Conservation (phyloP, 192 early-diverging fungal species). For the Coemansia sp. region DNA sequence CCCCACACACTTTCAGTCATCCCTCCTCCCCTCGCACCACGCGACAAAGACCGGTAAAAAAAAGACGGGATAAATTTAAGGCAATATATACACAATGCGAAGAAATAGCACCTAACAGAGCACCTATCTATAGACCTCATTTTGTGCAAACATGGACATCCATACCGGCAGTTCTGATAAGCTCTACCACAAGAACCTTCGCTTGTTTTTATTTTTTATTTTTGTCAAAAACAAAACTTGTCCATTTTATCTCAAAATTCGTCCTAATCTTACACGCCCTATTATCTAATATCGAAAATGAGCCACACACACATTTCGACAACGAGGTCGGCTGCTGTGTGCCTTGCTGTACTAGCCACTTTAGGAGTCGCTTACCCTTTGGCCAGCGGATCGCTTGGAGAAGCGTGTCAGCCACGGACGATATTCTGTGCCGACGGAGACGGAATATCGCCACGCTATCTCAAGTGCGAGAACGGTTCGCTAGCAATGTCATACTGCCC, state of each 20-base stretch:
- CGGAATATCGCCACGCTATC: constrained; percentile 37
- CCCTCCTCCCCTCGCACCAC: not conserved
- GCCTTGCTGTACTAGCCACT: constrained; percentile 8
- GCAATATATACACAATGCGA: not conserved
- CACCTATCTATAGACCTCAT: no score
- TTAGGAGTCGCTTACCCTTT: constrained; percentile 22
- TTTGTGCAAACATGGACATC: not conserved
- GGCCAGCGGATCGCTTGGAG: constrained; percentile 15
- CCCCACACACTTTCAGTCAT: not conserved
- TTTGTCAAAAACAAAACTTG: not conserved
- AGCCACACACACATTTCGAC: not conserved
- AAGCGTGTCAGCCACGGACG: constrained; percentile 30
- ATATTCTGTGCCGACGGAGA: constrained; percentile 55
- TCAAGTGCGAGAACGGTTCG: constrained; percentile 40
- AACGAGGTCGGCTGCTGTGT: constrained; percentile 7
- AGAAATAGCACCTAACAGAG: not conserved
- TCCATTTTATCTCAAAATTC: not conserved
- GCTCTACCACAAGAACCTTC: not conserved
- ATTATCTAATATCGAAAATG: not conserved
- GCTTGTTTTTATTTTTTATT: not conserved
- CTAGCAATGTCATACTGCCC: constrained; percentile 36
- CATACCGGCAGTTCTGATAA: not conserved
- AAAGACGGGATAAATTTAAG: not conserved
- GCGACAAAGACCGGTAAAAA: not conserved
- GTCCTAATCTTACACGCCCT: not conserved